Conservation (phyloP, 2,329 filamentous ascomycete species). For the Exophiala mesophila region DNA sequence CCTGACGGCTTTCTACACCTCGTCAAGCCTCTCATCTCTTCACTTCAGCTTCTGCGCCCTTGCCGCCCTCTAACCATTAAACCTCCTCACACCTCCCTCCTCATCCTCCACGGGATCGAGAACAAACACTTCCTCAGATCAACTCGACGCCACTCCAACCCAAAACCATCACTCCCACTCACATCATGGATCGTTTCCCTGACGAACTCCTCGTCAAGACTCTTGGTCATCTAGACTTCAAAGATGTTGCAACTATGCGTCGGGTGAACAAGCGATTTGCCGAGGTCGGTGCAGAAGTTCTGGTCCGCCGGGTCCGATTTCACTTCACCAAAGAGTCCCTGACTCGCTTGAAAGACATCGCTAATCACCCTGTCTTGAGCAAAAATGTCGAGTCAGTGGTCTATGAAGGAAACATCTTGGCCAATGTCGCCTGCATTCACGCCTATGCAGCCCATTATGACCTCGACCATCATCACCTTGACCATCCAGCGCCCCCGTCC, state of each 20-base stretch:
- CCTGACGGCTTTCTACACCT: background rate
- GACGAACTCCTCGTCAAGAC: conserved; percentile 25
- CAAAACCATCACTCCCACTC: too few relatives aligned
- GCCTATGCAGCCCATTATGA: conserved; percentile 22
- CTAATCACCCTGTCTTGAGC: conserved; percentile 18
- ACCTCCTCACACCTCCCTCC: too few relatives aligned
- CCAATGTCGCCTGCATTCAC: conserved; percentile 23
- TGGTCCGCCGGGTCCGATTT: conserved; percentile 23
- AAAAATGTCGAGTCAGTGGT: conserved; percentile 23
- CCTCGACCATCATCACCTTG: conserved; percentile 16
- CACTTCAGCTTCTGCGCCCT: too few relatives aligned
- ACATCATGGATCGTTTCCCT: conserved; percentile 21
- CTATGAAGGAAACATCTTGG: conserved; percentile 24
- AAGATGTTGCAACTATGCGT: conserved; percentile 17
- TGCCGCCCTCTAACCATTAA: too few relatives aligned
- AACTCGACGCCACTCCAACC: too few relatives aligned
- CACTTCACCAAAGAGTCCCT: conserved; percentile 23
- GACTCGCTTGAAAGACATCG: conserved; percentile 19
- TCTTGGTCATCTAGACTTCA: conserved; percentile 17
- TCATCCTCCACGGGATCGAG: too few relatives aligned
- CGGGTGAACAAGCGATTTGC: conserved; percentile 16
- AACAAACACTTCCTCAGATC: too few relatives aligned
- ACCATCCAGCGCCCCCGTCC: conserved; percentile 15
- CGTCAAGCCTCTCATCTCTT: too few relatives aligned
- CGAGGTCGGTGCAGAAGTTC: conserved; percentile 23